These are phyloP conservation scores for Galium porrigens DNA, from an alignment of 305 asterid species.

Conservation along the genomic window DNA sequence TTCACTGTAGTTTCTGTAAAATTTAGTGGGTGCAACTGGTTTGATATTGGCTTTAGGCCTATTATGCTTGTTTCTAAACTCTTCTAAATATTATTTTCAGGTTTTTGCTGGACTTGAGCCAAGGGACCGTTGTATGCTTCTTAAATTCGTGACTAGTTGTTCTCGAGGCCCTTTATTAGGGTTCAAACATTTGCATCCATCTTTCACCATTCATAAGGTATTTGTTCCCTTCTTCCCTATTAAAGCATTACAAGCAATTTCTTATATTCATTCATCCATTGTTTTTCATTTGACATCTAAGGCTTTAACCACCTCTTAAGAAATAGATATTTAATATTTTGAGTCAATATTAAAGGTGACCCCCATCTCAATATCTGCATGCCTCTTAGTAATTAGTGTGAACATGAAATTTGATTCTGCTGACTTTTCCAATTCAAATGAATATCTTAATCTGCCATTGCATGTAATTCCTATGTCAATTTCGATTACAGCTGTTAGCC, in stretches of 20 bases:
- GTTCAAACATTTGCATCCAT: conserved; percentile 83
- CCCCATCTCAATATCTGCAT: not conserved
- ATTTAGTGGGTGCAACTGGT: not conserved
- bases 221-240: not conserved
- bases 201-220: conserved; percentile 94
- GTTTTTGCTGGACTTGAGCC: conserved; percentile 70
- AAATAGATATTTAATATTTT: not conserved
- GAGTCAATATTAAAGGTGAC: not conserved
- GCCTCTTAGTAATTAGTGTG: not conserved
- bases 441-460: not conserved
- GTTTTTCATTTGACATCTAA: not conserved
- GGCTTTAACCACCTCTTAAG: not conserved
- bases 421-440: not conserved
- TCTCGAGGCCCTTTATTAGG: conserved; percentile 93
- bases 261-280: not conserved
- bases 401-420: not conserved
- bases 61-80: not conserved
- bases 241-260: not conserved
- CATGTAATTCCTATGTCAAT: not conserved
- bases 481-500: not conserved
- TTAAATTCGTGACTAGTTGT: conserved; percentile 94
- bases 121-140: conserved; percentile 79
- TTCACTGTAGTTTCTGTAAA: not conserved
- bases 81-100: conserved; percentile 24
- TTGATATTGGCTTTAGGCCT: not conserved